Base-by-base conservation (phyloP, 202 grass and related monocot genomes). In the Digitaria exilis region DNA sequence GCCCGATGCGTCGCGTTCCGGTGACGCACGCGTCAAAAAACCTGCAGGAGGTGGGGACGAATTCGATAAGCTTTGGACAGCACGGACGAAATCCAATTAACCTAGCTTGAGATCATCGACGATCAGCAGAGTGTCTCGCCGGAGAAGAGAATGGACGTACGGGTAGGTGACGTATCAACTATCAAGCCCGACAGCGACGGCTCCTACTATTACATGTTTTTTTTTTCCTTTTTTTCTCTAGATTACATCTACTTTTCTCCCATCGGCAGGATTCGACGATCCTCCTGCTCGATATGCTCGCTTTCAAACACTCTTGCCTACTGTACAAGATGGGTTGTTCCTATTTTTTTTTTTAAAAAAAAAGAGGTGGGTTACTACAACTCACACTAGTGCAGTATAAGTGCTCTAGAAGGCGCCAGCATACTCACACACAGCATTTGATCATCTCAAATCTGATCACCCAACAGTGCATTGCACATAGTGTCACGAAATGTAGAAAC, bases 141-240 rank as follows among this genome's bases (percentile, higher is more conserved):
- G 22, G 39, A 26, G 3, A 25, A 69, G 22, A 42, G 10, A 1
- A n/a, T 15, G 41, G 22, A 16, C 4, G 21, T n/a, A 11, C 9
- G n/a, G 69, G 69, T 72, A 51, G 69, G 69, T 78, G 4, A 48
- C 75, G 48, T 3, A 35, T 64, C 75, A 65, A 13, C 75, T 18
- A 64, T 78, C 75, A 64, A 22, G 31, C 13, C 5, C 5, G 75
- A 48, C 56, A 48, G 17, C 21, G 57, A 77, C 8, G 41, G 67
- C 4, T 71, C 18, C 41, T 24, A 9, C 3, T 39, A 26, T n/a
- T n/a, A n/a, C n/a, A 17, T 51, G 17, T 51, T 51, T 51, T 6
- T 51, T 54, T 3, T 0, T 2, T 52, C 5, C 8, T 28, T 45
- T 16, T 11, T 22, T 13, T 42, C 12, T 66, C 1, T 21, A 39